Evolutionary conservation across 2,329 filamentous ascomycete genomes (phyloP).

Genomic region (Ophiocordyceps camponoti-leonardi): DNA sequence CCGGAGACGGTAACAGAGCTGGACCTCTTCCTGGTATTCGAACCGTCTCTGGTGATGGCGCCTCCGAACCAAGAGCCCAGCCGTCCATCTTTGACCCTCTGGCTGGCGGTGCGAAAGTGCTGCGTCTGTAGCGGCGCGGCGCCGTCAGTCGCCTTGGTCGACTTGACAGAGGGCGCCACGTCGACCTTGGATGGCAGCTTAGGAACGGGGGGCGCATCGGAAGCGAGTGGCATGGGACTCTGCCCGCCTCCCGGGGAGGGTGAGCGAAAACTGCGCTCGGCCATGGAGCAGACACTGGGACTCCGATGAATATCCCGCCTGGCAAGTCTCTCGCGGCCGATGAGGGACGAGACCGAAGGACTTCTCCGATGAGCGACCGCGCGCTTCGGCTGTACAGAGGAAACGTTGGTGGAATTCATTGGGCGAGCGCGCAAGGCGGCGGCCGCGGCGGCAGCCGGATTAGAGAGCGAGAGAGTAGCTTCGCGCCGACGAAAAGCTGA

Average conservation of each 20-base stretch:
- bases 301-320: conserved; percentile 40
- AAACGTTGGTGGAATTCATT: conserved; percentile 61
- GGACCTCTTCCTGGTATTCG: conserved; percentile 24
- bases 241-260: conserved; percentile 37
- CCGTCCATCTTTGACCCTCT: conserved; percentile 25
- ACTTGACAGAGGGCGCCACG: conserved; percentile 7
- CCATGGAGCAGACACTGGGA: conserved; percentile 68
- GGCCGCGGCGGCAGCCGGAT: conserved; percentile 55
- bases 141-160: conserved; percentile 4
- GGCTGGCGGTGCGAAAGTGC: conserved; percentile 34
- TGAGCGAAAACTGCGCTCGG: conserved; percentile 70
- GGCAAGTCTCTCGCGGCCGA: conserved; percentile 22
- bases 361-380: conserved; percentile 46
- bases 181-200: conserved; percentile 44
- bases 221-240: conserved; percentile 21
- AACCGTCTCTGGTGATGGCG: conserved; percentile 23
- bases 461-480: conserved; percentile 52
- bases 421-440: conserved; percentile 67
- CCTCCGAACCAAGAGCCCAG: conserved; percentile 31
- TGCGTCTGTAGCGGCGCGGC: conserved; percentile 22
- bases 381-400: conserved; percentile 74
- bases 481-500: conserved; percentile 62
- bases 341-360: conserved; percentile 53
- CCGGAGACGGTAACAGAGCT: conserved; percentile 16
- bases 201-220: conserved; percentile 57